Base-by-base conservation (phyloP, 495 filamentous ascomycete genomes). In the Amphirosellinia nigrospora region DNA sequence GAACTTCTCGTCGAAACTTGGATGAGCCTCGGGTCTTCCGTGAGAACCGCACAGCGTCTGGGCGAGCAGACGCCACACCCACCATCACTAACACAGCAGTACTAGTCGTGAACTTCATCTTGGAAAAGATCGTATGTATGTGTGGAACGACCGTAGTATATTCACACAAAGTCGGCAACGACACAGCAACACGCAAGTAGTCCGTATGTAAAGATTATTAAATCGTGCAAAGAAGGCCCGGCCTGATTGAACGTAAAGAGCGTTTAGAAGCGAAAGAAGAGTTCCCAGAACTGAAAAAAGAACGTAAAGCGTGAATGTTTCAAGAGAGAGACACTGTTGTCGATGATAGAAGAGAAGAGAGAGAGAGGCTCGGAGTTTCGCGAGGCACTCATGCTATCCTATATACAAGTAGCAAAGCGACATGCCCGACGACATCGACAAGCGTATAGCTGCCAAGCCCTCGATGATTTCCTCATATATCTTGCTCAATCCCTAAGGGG, bases 231-330 rank as follows among this genome's bases (percentile, higher is more conserved):
- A 36, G 19, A 70, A 81, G 80, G 80, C 64, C 75, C 80, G 79
- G 80, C 81, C 84, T 78, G 53, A 68, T 70, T 21, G 36, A 71
- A 71, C 74, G 71, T 71, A 68, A 71, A 74, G 73, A 70, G 70
- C 74, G 70, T 73, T 71, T 64, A 62, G 71, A 73, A 74, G 56
- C 62, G 64, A 43, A 69, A 71, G 62, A 70, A 76, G 13, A 84
- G 83, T 84, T 85, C 82, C 74, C 81, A 81, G 83, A 85, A 85
- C 83, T 80, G 69, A 73, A 75, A 81, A 81, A 77, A 74, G 75
- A 77, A 80, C 59, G 68, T 74, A 78, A 80, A 75, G 68, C 62
- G 32, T 65, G n/a, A 23, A 34, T 45, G 34, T 60, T 48, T 26
- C 34, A 26, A 53, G 64, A 72, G 75, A 74, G 74, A 78, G 74